Evolutionary conservation across 2,329 filamentous ascomycete species (phyloP).

Genomic region (Neurospora sp.): DNA sequence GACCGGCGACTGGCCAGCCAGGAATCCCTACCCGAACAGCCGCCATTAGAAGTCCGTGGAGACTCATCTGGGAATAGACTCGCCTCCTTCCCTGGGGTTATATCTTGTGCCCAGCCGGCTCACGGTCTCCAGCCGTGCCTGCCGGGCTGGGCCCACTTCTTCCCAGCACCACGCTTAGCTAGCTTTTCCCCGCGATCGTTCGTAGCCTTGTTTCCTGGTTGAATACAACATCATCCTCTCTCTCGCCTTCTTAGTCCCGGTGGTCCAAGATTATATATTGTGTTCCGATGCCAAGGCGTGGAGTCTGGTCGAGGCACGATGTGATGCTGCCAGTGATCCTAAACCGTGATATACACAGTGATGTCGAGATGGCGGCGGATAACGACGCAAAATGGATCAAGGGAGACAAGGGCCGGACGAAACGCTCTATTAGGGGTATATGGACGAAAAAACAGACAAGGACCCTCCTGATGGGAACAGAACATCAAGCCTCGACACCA

Average conservation of each 20-base stretch:
- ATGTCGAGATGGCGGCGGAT: not conserved
- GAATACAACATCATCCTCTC: no score
- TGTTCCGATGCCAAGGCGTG: not conserved
- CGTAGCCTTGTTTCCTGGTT: no score
- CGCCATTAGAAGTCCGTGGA: conserved; percentile 4
- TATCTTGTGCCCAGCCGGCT: no score
- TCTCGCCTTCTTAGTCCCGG: no score
- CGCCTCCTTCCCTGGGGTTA: not conserved
- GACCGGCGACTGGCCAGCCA: not conserved
- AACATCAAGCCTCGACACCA: not conserved
- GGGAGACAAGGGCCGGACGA: not conserved
- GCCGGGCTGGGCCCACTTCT: no score
- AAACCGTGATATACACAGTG: not conserved
- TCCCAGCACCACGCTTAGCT: no score
- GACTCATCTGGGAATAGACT: not conserved
- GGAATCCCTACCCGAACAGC: conserved; percentile 15
- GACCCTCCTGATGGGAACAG: not conserved
- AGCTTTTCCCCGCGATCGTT: no score
- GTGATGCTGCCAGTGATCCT: not conserved
- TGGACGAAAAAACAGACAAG: not conserved
- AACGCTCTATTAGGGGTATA: not conserved
- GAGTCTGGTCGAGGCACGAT: not conserved
- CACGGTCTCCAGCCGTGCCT: no score
- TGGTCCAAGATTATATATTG: not conserved
- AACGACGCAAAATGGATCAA: not conserved